Evolutionary conservation across 768 basidiomycete genomes (phyloP).

Genomic region (Russula virescens): DNA sequence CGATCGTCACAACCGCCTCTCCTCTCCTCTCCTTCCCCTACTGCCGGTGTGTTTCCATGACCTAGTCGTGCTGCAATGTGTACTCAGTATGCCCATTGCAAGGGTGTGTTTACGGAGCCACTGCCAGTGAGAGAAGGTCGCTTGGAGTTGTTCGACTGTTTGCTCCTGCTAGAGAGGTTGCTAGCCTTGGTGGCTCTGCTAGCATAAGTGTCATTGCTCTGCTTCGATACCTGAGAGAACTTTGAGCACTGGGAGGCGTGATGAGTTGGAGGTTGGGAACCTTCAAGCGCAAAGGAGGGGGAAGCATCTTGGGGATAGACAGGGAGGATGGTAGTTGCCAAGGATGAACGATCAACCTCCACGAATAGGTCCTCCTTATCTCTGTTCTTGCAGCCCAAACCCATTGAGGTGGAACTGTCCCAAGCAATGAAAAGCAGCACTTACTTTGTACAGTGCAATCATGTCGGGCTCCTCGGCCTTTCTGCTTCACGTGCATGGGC

Average conservation of each 20-base stretch:
- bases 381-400: conserved; percentile 21
- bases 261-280: conserved; percentile 14
- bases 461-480: no score
- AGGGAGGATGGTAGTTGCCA: conserved; percentile 23
- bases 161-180: conserved; percentile 20
- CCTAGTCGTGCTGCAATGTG: no score
- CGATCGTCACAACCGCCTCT: no score
- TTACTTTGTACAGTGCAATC: no score
- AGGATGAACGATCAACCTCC: conserved; percentile 17
- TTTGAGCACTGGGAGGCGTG: conserved; percentile 24
- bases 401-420: no score
- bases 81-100: no score
- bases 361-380: conserved; percentile 20
- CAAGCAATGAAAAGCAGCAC: no score
- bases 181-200: conserved; percentile 16
- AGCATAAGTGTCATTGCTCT: conserved; percentile 10
- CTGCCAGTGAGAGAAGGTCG: conserved; percentile 20
- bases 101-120: conserved; percentile 25
- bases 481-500: no score
- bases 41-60: no score
- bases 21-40: no score
- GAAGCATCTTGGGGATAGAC: conserved; percentile 21
- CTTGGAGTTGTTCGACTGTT: conserved; percentile 13
- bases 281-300: not conserved
- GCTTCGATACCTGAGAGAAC: conserved; percentile 8